A percentile compares a stretch with the other conserved stretches of the same genome.
Conservation (phyloP, 2,329 filamentous ascomycete species). For the Capronia americana region DNA sequence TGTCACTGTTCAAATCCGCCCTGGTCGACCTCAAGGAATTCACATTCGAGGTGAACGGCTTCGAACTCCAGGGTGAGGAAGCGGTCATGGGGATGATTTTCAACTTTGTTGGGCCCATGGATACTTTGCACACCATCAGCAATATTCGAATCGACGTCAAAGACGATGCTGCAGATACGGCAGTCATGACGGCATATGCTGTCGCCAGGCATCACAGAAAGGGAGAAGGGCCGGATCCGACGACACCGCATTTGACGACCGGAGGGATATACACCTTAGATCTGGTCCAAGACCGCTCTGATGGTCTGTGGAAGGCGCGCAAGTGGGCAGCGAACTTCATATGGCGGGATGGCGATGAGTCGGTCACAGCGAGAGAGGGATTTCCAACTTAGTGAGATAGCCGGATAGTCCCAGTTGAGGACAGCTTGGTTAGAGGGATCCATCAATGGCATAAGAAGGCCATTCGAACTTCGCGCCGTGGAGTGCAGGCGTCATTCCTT, state of each 20-base stretch:
- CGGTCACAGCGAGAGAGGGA: neutral
- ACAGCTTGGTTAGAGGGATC: neutral
- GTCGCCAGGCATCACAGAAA: slow-evolving; percentile 36
- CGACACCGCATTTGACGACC: slow-evolving; percentile 1
- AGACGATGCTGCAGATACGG: slow-evolving; percentile 24
- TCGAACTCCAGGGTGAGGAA: slow-evolving; percentile 39
- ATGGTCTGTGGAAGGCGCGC: slow-evolving; percentile 18
- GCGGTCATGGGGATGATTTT: slow-evolving; percentile 33
- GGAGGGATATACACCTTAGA: slow-evolving; percentile 12
- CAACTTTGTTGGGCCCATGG: slow-evolving; percentile 32
- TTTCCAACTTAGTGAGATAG: neutral
- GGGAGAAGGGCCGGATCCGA: slow-evolving; percentile 12
- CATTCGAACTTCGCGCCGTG: neutral
- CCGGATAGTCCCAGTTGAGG: neutral
- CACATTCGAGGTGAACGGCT: slow-evolving; percentile 34
- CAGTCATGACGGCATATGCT: slow-evolving; percentile 32
- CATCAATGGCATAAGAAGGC: neutral
- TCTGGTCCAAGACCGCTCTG: slow-evolving; percentile 9
- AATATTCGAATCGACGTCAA: slow-evolving; percentile 39
- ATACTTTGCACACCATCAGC: slow-evolving; percentile 42
- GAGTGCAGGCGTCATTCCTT: neutral
- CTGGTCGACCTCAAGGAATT: slow-evolving; percentile 41
- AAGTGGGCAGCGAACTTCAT: slow-evolving; percentile 12
- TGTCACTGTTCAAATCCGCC: slow-evolving; percentile 43
- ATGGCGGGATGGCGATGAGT: neutral